These are phyloP conservation scores for Suillus occidentalis DNA, from an alignment of 768 basidiomycete species.

Conservation along the genomic window DNA sequence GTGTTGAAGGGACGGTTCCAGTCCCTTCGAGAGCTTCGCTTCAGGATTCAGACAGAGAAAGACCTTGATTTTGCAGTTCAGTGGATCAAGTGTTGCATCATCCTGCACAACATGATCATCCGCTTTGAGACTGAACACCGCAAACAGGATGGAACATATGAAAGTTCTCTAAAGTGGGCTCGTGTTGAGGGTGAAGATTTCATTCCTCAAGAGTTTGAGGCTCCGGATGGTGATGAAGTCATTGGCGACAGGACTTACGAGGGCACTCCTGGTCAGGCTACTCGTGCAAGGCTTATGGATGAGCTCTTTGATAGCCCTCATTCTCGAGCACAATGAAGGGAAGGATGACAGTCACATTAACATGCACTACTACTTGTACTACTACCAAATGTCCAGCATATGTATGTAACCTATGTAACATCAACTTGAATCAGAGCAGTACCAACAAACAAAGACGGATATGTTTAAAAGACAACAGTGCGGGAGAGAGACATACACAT, in stretches of 20 bases:
- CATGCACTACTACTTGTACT: no score
- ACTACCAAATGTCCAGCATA: no score
- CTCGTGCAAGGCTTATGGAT: background rate
- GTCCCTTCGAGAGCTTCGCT: background rate
- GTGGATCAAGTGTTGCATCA: background rate
- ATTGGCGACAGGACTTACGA: background rate
- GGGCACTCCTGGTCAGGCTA: background rate
- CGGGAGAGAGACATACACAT: no score
- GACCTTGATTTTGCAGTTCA: background rate
- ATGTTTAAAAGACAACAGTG: no score
- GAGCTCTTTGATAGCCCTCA: background rate
- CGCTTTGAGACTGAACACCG: background rate
- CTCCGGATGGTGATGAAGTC: background rate
- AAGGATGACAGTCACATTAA: no score
- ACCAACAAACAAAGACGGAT: no score
- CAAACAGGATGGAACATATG: background rate
- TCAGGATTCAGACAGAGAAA: background rate
- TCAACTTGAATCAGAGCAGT: no score
- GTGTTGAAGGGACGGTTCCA: conserved; percentile 5
- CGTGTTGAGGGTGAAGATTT: no score
- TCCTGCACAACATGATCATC: background rate
- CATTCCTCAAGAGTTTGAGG: background rate
- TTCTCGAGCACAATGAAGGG: no score
- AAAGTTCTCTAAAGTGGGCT: no score
- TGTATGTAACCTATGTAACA: no score